Percentiles rank a stretch among this genome's conserved stretches.
Conservation (phyloP, 345 rosid species). For the Chamaenerion angustifolium region DNA sequence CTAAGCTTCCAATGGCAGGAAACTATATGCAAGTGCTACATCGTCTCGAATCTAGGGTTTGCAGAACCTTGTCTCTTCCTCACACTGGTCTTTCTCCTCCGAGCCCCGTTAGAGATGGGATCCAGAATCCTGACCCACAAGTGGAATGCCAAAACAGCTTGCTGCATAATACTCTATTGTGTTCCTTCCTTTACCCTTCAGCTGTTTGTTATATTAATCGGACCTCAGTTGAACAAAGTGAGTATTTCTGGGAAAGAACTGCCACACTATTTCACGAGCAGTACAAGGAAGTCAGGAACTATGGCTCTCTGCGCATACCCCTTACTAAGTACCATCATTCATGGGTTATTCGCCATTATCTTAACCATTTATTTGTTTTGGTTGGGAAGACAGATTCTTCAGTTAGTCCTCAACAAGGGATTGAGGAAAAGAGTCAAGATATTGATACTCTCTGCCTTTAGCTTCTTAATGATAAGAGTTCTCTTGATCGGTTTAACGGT, state of each 20-base stretch:
- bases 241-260: conserved; percentile 23
- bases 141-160: conserved; percentile 71
- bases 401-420: conserved; percentile 82
- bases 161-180: conserved; percentile 50
- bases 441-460: conserved; percentile 60
- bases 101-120: conserved; percentile 73
- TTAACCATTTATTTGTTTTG: conserved; percentile 69
- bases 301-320: conserved; percentile 78
- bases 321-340: conserved; percentile 62
- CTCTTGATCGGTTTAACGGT: conserved; percentile 70
- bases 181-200: conserved; percentile 72
- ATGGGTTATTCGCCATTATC: conserved; percentile 52
- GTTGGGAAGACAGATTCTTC: conserved; percentile 77
- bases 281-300: conserved; percentile 13
- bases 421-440: conserved; percentile 76
- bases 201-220: conserved; percentile 50
- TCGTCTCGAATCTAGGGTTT: conserved; percentile 81
- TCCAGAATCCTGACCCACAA: conserved; percentile 47
- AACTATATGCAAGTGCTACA: conserved; percentile 71
- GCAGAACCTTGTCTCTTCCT: conserved; percentile 92
- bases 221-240: conserved; percentile 41
- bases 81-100: conserved; percentile 71
- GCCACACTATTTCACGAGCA: conserved; percentile 54
- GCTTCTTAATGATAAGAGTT: conserved; percentile 73
- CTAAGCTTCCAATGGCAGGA: conserved; percentile 73